phyloP scores from a whole-genome alignment of 805 yeast genomes.

The Cyberlindnera mississippiensis region DNA sequence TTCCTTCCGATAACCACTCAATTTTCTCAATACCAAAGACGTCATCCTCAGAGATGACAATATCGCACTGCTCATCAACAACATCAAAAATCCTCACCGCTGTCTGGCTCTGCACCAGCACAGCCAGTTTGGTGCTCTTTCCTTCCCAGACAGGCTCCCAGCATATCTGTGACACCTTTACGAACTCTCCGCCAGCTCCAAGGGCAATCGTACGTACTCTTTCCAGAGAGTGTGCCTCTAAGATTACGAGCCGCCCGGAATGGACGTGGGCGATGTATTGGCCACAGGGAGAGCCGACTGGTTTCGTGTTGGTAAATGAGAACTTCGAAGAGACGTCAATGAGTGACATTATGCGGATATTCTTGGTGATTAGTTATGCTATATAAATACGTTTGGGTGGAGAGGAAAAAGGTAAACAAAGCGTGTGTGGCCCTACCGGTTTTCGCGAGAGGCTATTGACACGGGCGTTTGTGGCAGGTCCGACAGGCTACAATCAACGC shows the following conservation, averaged over 20 bases:
- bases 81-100: slow-evolving; percentile 13
- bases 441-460: too few relatives aligned
- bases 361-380: too few relatives aligned
- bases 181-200: slow-evolving; percentile 1
- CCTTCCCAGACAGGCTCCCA: slow-evolving; percentile 17
- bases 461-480: too few relatives aligned
- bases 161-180: slow-evolving; percentile 15
- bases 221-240: slow-evolving; percentile 13
- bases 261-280: slow-evolving; percentile 15
- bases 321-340: slow-evolving; percentile 15
- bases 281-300: slow-evolving; percentile 16
- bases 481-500: too few relatives aligned
- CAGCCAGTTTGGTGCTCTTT: slow-evolving; percentile 12
- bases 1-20: slow-evolving; percentile 14
- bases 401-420: too few relatives aligned
- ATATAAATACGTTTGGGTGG: too few relatives aligned
- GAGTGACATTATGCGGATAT: slow-evolving; percentile 11
- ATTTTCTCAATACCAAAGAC: slow-evolving; percentile 19
- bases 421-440: too few relatives aligned
- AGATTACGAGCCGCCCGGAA: slow-evolving; percentile 13
- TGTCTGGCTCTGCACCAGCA: slow-evolving; percentile 8
- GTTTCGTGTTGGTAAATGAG: slow-evolving; percentile 10
- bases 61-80: slow-evolving; percentile 11
- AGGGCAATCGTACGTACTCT: slow-evolving; percentile 9
- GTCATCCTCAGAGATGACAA: slow-evolving; percentile 17